Evolutionary conservation across 139 green algal genomes (phyloP).

Genomic region (Ulvella scutata): DNA sequence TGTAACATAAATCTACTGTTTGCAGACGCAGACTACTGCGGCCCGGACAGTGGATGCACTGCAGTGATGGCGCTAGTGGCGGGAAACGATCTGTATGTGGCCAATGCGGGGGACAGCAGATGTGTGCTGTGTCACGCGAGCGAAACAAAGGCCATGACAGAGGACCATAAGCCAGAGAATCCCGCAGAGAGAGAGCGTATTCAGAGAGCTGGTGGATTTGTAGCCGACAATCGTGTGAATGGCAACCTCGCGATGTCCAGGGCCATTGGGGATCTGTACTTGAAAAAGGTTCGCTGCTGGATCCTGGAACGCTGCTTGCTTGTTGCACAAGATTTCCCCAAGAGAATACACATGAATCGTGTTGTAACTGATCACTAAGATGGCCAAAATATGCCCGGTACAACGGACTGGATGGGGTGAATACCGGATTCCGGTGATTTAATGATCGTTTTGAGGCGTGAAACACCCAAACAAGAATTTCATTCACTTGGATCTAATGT

Average conservation of each 20-base stretch:
- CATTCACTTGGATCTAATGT: too few relatives aligned
- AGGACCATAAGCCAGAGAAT: conserved; percentile 5
- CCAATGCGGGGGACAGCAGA: conserved; percentile 5
- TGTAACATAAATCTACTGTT: too few relatives aligned
- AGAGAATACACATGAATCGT: too few relatives aligned
- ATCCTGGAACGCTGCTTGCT: neutral
- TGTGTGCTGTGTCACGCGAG: conserved; percentile 4
- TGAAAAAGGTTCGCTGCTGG: conserved; percentile 31
- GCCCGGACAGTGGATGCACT: neutral
- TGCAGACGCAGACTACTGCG: neutral
- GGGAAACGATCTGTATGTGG: neutral
- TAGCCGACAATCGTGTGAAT: conserved; percentile 57
- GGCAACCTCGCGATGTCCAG: conserved; percentile 59
- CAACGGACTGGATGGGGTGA: too few relatives aligned
- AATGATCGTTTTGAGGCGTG: too few relatives aligned
- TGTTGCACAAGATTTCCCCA: too few relatives aligned
- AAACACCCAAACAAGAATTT: too few relatives aligned
- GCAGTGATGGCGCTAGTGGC: neutral
- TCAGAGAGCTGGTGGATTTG: conserved; percentile 35
- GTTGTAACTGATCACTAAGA: too few relatives aligned
- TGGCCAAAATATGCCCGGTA: too few relatives aligned
- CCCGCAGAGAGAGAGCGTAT: conserved; percentile 2
- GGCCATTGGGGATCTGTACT: conserved; percentile 64
- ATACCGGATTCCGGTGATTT: too few relatives aligned
- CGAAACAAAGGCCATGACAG: neutral